Evolutionary conservation across 1,139 yeast genomes (phyloP).

Genomic region (Torulaspora globosa): DNA sequence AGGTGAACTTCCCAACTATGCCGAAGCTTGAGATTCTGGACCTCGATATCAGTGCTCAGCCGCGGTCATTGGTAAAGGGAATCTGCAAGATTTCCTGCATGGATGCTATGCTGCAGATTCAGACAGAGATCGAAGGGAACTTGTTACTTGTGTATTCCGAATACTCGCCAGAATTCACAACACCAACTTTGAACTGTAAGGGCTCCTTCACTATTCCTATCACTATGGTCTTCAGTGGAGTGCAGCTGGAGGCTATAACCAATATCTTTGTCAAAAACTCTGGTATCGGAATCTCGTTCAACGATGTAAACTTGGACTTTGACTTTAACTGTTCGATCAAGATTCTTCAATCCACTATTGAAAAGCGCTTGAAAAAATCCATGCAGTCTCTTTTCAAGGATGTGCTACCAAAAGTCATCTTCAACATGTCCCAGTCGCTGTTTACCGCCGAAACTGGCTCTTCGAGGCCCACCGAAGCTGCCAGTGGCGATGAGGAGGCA

Average conservation of each 20-base stretch:
- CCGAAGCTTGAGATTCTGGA: conserved; percentile 36
- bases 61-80: conserved; percentile 34
- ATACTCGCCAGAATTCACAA: conserved; percentile 31
- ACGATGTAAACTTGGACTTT: conserved; percentile 37
- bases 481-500: conserved; percentile 3
- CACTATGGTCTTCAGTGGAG: conserved; percentile 35
- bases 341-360: conserved; percentile 35
- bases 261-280: conserved; percentile 35
- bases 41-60: conserved; percentile 32
- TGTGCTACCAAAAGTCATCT: conserved; percentile 34
- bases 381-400: conserved; percentile 36
- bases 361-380: conserved; percentile 34
- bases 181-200: conserved; percentile 35
- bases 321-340: conserved; percentile 37
- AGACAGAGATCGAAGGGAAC: conserved; percentile 37
- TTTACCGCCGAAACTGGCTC: conserved; percentile 19
- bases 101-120: conserved; percentile 34
- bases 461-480: conserved; percentile 3
- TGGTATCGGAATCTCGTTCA: conserved; percentile 37
- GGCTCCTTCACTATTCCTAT: conserved; percentile 38
- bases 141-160: conserved; percentile 30
- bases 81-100: conserved; percentile 34
- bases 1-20: conserved; percentile 33
- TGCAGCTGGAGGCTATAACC: conserved; percentile 36
- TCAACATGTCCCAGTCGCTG: conserved; percentile 36